Evolutionary conservation across 371 early-diverging fungal genomes (phyloP).

Genomic region (Sporodiniella umbellata): DNA sequence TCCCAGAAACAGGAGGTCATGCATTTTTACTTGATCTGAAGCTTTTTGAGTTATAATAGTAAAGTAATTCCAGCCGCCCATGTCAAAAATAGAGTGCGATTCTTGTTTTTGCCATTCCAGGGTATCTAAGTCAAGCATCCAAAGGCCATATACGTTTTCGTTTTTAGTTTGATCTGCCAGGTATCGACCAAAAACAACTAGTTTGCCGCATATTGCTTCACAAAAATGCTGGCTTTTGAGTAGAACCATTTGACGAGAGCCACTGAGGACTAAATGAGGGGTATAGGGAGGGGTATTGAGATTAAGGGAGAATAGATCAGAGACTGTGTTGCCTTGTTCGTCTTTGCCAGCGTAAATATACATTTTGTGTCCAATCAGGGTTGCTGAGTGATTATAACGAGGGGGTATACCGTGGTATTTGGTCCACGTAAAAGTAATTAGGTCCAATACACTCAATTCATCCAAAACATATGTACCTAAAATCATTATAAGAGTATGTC

Average conservation of each 20-base stretch:
- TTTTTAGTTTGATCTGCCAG: conserved; percentile 10
- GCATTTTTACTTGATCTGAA: conserved; percentile 16
- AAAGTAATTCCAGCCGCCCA: conserved; percentile 66
- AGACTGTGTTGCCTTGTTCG: conserved; percentile 57
- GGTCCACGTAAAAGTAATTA: conserved; percentile 57
- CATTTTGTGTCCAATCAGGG: conserved; percentile 51
- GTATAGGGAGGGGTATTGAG: conserved; percentile 43
- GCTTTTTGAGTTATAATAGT: conserved; percentile 37
- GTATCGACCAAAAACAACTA: conserved; percentile 57
- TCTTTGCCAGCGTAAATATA: conserved; percentile 64
- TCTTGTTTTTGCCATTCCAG: conserved; percentile 61
- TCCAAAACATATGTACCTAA: conserved; percentile 62
- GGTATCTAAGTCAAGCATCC: conserved; percentile 64
- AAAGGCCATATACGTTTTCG: conserved; percentile 53
- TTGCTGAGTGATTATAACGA: conserved; percentile 62
- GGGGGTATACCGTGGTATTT: conserved; percentile 52
- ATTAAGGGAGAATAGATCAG: conserved; percentile 58
- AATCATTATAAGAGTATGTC: no score
- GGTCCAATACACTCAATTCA: conserved; percentile 54
- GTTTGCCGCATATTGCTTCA: conserved; percentile 59
- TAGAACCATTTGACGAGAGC: conserved; percentile 49
- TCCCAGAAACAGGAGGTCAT: conserved; percentile 49
- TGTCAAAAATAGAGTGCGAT: conserved; percentile 48
- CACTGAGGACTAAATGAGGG: conserved; percentile 41
- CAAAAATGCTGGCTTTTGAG: conserved; percentile 66